phyloP scores from a whole-genome alignment of 192 early-diverging fungal species.

The Mortierella claussenii region DNA sequence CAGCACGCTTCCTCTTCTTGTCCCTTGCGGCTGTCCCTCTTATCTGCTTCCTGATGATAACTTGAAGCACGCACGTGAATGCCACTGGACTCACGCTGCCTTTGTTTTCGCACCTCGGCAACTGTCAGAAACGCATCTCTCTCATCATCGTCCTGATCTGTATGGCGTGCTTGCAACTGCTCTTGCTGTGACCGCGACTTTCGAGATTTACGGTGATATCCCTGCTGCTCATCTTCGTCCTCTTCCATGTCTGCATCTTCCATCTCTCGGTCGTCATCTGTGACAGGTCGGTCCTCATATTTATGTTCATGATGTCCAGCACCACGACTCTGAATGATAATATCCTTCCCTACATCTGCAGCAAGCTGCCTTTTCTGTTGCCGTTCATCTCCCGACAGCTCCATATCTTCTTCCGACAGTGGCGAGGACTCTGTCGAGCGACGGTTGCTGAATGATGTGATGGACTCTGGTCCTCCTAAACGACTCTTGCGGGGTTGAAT shows the following conservation, averaged over 20 bases:
- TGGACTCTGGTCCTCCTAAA: not conserved
- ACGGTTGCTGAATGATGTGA: not conserved
- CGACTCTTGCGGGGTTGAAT: not conserved
- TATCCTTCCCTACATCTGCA: not conserved
- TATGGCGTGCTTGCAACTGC: too few relatives aligned
- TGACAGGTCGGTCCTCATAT: too few relatives aligned
- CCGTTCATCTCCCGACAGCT: constrained; percentile 13
- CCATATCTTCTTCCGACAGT: constrained; percentile 23
- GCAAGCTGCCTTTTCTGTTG: too few relatives aligned
- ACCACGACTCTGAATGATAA: not conserved
- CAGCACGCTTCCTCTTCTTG: not conserved
- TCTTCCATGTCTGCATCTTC: constrained; percentile 7
- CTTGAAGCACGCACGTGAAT: too few relatives aligned
- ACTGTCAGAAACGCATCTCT: too few relatives aligned
- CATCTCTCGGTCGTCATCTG: not conserved
- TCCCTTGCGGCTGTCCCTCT: not conserved
- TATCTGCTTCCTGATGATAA: not conserved
- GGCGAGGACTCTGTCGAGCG: constrained; percentile 8
- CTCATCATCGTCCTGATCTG: too few relatives aligned
- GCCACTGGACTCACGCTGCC: too few relatives aligned
- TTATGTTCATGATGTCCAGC: not conserved
- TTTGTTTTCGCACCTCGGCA: too few relatives aligned
- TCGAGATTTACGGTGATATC: too few relatives aligned
- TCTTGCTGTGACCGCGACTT: too few relatives aligned
- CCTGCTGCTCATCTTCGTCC: constrained; percentile 1